Evolutionary conservation across 1,284 basidiomycete species (phyloP).

Genomic region (Tilletia horrida): DNA sequence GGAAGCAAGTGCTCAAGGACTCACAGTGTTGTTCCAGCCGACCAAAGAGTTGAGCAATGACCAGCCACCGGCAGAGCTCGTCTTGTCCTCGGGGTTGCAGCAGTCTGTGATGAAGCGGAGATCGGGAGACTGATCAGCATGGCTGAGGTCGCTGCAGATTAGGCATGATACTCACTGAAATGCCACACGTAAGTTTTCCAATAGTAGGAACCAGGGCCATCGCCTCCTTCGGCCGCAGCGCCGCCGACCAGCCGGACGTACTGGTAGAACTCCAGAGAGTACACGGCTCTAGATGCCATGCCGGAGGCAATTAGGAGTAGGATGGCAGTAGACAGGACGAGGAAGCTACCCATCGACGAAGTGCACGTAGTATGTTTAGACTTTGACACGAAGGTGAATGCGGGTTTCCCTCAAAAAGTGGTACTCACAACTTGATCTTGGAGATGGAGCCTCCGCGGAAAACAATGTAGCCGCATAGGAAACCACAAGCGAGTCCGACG

Average conservation of each 20-base stretch:
- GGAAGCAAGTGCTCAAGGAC: not conserved
- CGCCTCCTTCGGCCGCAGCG: constrained; percentile 41
- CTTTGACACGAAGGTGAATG: too few species aligned
- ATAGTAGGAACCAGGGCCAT: constrained; percentile 46
- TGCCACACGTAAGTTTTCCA: constrained; percentile 35
- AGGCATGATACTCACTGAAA: constrained; percentile 3
- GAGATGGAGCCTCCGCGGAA: constrained; percentile 41
- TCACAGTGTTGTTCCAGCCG: constrained; percentile 50
- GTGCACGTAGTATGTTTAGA: too few species aligned
- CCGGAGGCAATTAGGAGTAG: constrained; percentile 50
- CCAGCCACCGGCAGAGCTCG: constrained; percentile 54
- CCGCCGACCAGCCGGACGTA: constrained; percentile 47
- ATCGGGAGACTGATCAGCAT: too few species aligned
- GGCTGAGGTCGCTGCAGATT: too few species aligned
- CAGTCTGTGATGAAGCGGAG: constrained; percentile 90
- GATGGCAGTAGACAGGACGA: constrained; percentile 44
- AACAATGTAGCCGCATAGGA: constrained; percentile 41
- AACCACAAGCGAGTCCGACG: constrained; percentile 40
- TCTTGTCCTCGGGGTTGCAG: constrained; percentile 66
- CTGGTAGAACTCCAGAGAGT: constrained; percentile 48
- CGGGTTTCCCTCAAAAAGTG: too few species aligned
- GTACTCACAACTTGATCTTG: constrained; percentile 30
- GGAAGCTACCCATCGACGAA: too few species aligned
- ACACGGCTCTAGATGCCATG: constrained; percentile 44
- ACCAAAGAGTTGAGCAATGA: constrained; percentile 47